These are phyloP conservation scores for Desmodesmus armatus DNA, from an alignment of 139 green algal genomes.

Conservation along the genomic window DNA sequence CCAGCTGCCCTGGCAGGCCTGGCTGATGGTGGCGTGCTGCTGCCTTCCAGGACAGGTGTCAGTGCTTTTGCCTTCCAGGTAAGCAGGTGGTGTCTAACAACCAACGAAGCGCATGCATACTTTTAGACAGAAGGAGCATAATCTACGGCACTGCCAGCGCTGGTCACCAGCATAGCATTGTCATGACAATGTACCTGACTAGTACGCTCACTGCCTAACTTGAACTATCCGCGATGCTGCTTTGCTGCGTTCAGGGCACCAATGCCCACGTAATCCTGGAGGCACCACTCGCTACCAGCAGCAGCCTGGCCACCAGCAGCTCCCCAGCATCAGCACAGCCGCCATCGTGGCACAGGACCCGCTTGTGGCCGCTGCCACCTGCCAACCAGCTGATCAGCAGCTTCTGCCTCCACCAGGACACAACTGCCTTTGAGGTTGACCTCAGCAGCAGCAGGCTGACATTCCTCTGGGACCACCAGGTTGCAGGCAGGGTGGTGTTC, in stretches of 20 bases:
- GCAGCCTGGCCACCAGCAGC: not conserved
- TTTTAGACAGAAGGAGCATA: too few relatives aligned
- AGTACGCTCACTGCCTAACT: too few relatives aligned
- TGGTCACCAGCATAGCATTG: too few relatives aligned
- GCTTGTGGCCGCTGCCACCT: not conserved
- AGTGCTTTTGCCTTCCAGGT: constrained; percentile 80
- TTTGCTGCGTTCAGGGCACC: constrained; percentile 69
- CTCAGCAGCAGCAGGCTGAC: constrained; percentile 36
- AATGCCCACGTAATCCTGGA: constrained; percentile 75
- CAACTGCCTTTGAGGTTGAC: constrained; percentile 31
- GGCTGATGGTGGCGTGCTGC: not conserved
- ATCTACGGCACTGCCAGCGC: too few relatives aligned
- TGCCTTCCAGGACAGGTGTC: constrained; percentile 47
- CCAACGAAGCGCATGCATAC: too few relatives aligned
- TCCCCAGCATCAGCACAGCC: not conserved
- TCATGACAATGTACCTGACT: too few relatives aligned
- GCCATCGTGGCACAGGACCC: not conserved
- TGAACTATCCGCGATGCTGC: not conserved
- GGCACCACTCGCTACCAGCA: not conserved
- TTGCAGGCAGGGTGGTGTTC: constrained; percentile 63
- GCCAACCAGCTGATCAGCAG: not conserved
- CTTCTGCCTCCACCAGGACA: not conserved
- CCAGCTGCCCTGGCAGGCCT: not conserved
- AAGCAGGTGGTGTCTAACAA: too few relatives aligned
- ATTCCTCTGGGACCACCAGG: constrained; percentile 75